Percentiles rank a stretch among this genome's conserved stretches.
These are phyloP conservation scores for Aureobasidium sp. DNA, from an alignment of 2,329 filamentous ascomycete genomes.

Conservation along the genomic window DNA sequence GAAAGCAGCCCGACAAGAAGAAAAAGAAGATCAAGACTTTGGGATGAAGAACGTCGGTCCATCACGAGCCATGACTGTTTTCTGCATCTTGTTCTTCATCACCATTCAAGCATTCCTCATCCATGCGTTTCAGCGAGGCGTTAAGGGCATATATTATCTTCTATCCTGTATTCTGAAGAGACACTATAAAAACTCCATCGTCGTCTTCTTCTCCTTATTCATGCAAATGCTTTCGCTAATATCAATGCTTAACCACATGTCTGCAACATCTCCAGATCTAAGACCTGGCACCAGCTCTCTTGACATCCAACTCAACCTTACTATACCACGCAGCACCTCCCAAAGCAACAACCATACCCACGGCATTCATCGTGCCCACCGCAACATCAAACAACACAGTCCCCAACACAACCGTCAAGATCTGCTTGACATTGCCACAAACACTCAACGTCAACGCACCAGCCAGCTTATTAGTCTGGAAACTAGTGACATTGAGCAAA, in stretches of 20 bases:
- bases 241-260: background rate
- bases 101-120: background rate
- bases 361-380: slow-evolving; percentile 39
- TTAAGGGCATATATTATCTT: slow-evolving; percentile 1
- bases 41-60: slow-evolving; percentile 31
- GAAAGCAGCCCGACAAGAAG: slow-evolving; percentile 32
- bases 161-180: background rate
- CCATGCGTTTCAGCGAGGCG: background rate
- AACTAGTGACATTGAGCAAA: slow-evolving; percentile 31
- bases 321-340: slow-evolving; percentile 52
- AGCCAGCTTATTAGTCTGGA: slow-evolving; percentile 34
- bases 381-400: slow-evolving; percentile 31
- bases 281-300: slow-evolving; percentile 21
- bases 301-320: slow-evolving; percentile 49
- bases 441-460: slow-evolving; percentile 33
- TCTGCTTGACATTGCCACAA: slow-evolving; percentile 33
- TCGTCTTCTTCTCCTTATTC: background rate
- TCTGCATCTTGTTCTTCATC: background rate
- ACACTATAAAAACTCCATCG: background rate
- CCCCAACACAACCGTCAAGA: slow-evolving; percentile 31
- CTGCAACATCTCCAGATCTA: background rate
- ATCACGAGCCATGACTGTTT: background rate
- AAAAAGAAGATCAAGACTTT: slow-evolving; percentile 47
- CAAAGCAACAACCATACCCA: slow-evolving; percentile 49
- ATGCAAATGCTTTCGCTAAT: background rate